Evolutionary conservation across 2,329 filamentous ascomycete genomes (phyloP), one percentile per base, ranked within the genome.

Genomic region (Graphilbum sp.): DNA sequence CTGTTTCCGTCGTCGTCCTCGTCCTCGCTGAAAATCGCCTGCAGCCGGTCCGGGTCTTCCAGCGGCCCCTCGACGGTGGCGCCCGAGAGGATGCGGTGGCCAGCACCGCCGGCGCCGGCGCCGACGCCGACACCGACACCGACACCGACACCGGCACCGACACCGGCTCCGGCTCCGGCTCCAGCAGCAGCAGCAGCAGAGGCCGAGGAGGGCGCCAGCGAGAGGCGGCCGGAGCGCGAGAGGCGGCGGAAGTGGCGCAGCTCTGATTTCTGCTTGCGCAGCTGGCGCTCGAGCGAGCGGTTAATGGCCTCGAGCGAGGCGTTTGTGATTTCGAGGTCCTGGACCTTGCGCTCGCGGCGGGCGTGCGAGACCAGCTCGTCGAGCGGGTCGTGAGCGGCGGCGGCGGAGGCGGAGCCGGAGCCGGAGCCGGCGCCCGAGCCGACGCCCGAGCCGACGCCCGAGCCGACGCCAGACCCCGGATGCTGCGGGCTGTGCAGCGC

Each of bases 281-380:
- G 69, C 53, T 96, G 85, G 19, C 85, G 74, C 59, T 98, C 90
- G 0, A 98, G 62, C 0, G 86, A 90, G 38, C 87, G 72, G 53
- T 98, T 98, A 59, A 98, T 96, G 31, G 90, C 90, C 40, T 94
- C 72, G 3, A 98, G 68, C 2, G 87, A 95, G 1, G 85, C 90
- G 52, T 98, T 98, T 39, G 82, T 94, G 45, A 98, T 98, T 54
- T 98, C 85, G 6, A 98, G 64, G 54, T 98, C 90, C 47, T 96
- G 72, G 1, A 98, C 87, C 61, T 96, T 98, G 43, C 90, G 75
- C 57, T 96, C 90, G 27, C 85, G 73, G 23, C 90, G 74, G 13
- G 90, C 90, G 53, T 85, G 90, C n/a, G 80, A 72, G 11, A 90
- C 85, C 7, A 85, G 66, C 43, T 92, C 86, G 44, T 74, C 81